phyloP scores from a whole-genome alignment of 148 eudicot genomes.

The Amaranthus cruentus region DNA sequence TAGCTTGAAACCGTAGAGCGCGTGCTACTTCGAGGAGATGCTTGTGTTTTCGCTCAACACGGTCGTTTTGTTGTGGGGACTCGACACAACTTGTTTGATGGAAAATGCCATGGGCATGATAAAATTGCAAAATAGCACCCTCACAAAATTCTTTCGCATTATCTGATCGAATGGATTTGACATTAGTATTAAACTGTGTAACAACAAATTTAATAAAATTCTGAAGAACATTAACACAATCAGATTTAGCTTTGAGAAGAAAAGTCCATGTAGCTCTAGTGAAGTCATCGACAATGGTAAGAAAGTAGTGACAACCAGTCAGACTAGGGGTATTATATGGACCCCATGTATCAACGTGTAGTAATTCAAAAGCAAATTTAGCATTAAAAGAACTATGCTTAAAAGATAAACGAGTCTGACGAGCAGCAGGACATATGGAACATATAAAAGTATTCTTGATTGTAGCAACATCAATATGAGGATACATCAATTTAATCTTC shows the following conservation, averaged over 20 bases:
- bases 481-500: not conserved
- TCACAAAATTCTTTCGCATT: conserved; percentile 1
- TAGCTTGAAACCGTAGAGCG: too few species aligned
- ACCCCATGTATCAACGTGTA: conserved; percentile 2
- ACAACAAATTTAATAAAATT: not conserved
- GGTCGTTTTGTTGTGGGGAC: too few species aligned
- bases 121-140: too few species aligned
- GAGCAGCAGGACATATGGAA: not conserved
- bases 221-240: not conserved
- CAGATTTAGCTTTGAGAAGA: not conserved
- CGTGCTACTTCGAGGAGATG: too few species aligned
- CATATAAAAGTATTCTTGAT: not conserved
- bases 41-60: too few species aligned
- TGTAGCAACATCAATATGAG: not conserved
- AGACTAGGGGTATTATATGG: not conserved
- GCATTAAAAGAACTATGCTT: not conserved
- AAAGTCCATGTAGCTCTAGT: not conserved
- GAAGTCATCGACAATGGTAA: conserved; percentile 11
- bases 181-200: not conserved
- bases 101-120: too few species aligned
- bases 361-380: not conserved
- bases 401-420: not conserved
- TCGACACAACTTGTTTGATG: too few species aligned
- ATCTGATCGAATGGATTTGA: not conserved
- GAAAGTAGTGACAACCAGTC: not conserved